Evolutionary conservation across 345 rosid genomes (phyloP), one percentile per base, ranked within the genome.

Genomic region (Lepidium africanum): DNA sequence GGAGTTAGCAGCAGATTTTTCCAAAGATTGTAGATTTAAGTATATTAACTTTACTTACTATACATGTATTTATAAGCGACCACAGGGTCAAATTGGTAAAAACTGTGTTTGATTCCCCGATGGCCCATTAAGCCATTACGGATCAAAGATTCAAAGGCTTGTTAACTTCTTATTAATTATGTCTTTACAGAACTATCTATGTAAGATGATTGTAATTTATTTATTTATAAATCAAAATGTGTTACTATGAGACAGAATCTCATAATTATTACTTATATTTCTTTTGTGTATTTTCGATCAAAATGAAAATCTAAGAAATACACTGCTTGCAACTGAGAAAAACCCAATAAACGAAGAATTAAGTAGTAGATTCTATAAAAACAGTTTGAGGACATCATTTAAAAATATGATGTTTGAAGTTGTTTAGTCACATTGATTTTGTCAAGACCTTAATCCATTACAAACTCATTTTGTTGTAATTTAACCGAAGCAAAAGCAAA

Each of bases 1-100:
- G 99, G 97, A 51, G 90, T 85, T 35, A 89, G 84, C 63, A 81
- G 87, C 77, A 76, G 84, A 77, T 82, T 87, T 76, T 73, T 90
- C 46, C 92, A 85, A 68, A 64, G 58, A 35, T 33, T 75, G 30
- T 76, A 59, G 52, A 13, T 3, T 13, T 9, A 49, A 36, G 66
- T 6, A 7, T 16, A 15, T 61, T 32, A 45, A 30, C 4, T 30
- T 60, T 6, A 27, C 38, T 42, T 38, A 30, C 33, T 5, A 23
- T 23, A 8, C 10, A n/a, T 25, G 15, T 54, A 9, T 6, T 41
- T 41, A 25, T 59, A 42, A 8, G 9, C 21, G 9, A 41, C 39
- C 52, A 32, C 19, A 19, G 4, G 12, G 25, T 19, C 17, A 30
- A 27, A 36, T 19, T 55, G 21, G 36, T 43, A 33, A 5, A 14